Percentiles rank a stretch among this genome's conserved stretches.
phyloP scores from a whole-genome alignment of 2,329 filamentous ascomycete genomes.

The Fusarium protoensiforme region DNA sequence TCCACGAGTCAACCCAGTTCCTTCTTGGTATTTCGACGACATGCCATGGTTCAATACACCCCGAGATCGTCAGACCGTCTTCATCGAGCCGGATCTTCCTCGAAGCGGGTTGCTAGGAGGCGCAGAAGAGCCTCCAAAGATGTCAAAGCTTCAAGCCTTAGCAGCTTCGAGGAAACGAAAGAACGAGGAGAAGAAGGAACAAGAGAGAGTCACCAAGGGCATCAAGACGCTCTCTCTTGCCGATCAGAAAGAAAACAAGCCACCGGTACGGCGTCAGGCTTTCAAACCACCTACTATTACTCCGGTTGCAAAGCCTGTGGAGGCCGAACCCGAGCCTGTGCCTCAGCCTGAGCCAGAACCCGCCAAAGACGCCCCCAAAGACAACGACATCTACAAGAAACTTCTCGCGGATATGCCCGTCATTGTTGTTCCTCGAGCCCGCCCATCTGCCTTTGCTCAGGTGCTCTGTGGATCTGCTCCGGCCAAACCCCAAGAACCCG shows the following conservation, averaged over 20 bases:
- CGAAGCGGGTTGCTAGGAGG: slow-evolving; percentile 83
- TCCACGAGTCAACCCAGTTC: slow-evolving; percentile 38
- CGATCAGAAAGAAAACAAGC: slow-evolving; percentile 46
- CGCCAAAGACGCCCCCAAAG: neutral
- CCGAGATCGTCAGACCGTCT: slow-evolving; percentile 69
- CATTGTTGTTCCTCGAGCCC: slow-evolving; percentile 18
- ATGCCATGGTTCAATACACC: slow-evolving; percentile 87
- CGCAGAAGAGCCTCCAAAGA: slow-evolving; percentile 71
- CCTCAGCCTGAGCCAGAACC: neutral
- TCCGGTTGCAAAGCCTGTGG: neutral
- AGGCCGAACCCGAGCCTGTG: neutral
- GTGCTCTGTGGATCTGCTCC: slow-evolving; percentile 61
- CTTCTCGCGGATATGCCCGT: slow-evolving; percentile 5
- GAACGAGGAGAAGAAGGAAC: slow-evolving; percentile 69
- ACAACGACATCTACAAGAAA: neutral
- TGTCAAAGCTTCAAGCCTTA: slow-evolving; percentile 91
- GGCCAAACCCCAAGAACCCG: slow-evolving; percentile 43
- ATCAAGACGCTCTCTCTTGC: slow-evolving; percentile 48
- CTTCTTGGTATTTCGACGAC: slow-evolving; percentile 78
- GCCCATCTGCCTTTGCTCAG: slow-evolving; percentile 68
- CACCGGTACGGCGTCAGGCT: slow-evolving; percentile 38
- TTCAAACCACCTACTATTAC: neutral
- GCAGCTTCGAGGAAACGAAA: slow-evolving; percentile 89
- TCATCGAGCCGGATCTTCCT: slow-evolving; percentile 67
- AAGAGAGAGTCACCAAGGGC: slow-evolving; percentile 40